Percentiles rank a stretch among this genome's conserved stretches.
These are phyloP conservation scores for Colletotrichum paranaense DNA, from an alignment of 2,329 filamentous ascomycete species.

Conservation along the genomic window DNA sequence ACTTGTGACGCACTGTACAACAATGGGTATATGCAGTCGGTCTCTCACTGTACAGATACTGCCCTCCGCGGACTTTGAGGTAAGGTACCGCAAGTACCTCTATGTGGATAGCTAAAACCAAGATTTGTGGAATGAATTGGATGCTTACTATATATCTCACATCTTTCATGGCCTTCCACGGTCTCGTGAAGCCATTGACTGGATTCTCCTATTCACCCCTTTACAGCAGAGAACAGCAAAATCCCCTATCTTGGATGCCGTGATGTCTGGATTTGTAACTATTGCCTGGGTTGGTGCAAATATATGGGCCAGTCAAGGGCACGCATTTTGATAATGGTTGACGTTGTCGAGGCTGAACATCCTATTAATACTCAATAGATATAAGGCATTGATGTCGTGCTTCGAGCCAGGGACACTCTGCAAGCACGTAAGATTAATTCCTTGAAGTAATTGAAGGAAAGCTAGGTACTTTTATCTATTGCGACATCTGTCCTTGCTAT, in stretches of 20 bases:
- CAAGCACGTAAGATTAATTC: not conserved
- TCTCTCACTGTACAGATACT: constrained; percentile 10
- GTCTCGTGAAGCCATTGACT: not conserved
- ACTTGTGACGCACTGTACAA: not conserved
- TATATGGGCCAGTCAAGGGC: no score
- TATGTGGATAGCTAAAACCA: not conserved
- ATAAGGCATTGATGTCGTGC: not conserved
- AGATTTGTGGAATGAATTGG: constrained; percentile 12
- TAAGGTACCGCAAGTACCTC: not conserved
- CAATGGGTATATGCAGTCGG: not conserved
- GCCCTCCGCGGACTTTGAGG: not conserved
- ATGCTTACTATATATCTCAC: not conserved
- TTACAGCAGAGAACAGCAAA: not conserved
- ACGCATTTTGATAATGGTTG: not conserved
- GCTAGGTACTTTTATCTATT: not conserved
- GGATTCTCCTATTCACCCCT: not conserved
- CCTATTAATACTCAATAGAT: not conserved
- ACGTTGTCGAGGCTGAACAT: not conserved
- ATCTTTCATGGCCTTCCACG: not conserved
- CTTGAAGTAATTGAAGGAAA: not conserved
- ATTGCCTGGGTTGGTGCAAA: not conserved
- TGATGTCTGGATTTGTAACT: not conserved
- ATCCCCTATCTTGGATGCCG: not conserved
- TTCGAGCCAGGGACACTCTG: not conserved
- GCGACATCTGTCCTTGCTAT: not conserved